Evolutionary conservation across 2,329 filamentous ascomycete species (phyloP), one percentile per base, ranked within the genome.

Genomic region (Domatiomyces globalis): DNA sequence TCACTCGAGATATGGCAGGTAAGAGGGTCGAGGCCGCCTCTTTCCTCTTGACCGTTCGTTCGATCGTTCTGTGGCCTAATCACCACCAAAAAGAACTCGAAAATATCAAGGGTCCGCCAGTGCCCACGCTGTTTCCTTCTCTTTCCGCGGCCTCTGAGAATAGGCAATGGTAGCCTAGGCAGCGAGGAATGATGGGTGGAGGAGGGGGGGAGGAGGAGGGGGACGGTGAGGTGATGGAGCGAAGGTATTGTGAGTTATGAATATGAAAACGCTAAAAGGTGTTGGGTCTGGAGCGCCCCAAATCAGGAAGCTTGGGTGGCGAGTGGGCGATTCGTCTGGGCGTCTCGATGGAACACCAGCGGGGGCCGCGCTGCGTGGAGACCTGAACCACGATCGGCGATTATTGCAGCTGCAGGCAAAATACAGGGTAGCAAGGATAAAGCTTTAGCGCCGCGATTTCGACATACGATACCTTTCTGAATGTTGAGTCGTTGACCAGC

Each of bases 231-330:
- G 46, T 45, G 36, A 43, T 42, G 49, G 36, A 33, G 48, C 29
- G 19, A 49, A 42, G 29, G 39, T 51, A 48, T 51, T 46, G 27
- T 48, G 45, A 39, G 42, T 51, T 46, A 49, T 53, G 50, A 51
- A 51, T 49, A 19, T 46, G 49, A 47, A 46, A 49, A 44, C 48
- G 46, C 43, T 44, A 50, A 49, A 58, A 56, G 56, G 53, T 51
- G 56, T 56, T 58, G 56, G 55, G 55, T 56, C 54, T 56, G 51
- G 53, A 58, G 53, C 48, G 50, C 45, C 49, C 56, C 51, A 56
- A 53, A 49, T 39, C 33, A 39, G 33, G 2, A 39, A 39, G 33
- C 33, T 39, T 39, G 33, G 33, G 33, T 39, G 33, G 33, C 33
- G 33, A 39, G 33, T 39, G 33, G 33, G 33, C 12, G 33, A 39